These are phyloP conservation scores for Astragalus glycyphyllos DNA, from an alignment of 306 rosid species.

Conservation along the genomic window DNA sequence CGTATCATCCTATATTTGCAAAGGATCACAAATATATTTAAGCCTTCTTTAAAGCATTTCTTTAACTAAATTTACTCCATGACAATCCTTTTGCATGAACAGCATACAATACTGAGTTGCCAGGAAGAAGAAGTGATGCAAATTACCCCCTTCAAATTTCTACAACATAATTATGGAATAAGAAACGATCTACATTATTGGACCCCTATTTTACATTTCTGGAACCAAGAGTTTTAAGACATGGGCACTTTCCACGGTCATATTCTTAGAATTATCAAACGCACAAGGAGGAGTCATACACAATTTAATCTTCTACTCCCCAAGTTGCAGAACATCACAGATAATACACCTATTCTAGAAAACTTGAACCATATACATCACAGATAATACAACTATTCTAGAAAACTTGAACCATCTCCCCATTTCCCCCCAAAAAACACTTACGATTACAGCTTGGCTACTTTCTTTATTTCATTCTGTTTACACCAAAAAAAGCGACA, in stretches of 20 bases:
- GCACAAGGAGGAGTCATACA: neutral
- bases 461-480: neutral
- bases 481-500: no score
- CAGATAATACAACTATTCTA: no score
- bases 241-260: neutral
- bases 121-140: conserved; percentile 16
- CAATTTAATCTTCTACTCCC: conserved; percentile 3
- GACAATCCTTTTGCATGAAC: neutral
- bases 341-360: conserved; percentile 4
- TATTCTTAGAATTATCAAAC: neutral
- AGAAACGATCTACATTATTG: neutral
- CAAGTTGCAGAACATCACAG: neutral
- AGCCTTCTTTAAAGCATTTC: neutral
- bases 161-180: neutral
- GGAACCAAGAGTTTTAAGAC: neutral
- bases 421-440: neutral
- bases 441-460: neutral
- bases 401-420: no score
- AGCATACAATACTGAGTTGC: conserved; percentile 2
- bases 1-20: no score
- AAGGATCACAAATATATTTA: no score
- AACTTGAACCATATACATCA: neutral
- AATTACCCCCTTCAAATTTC: neutral
- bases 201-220: conserved; percentile 1
- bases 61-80: neutral